Evolutionary conservation across 179 eudicot species (phyloP), one percentile per base, ranked within the genome.

Genomic region (Silene noctiflora): DNA sequence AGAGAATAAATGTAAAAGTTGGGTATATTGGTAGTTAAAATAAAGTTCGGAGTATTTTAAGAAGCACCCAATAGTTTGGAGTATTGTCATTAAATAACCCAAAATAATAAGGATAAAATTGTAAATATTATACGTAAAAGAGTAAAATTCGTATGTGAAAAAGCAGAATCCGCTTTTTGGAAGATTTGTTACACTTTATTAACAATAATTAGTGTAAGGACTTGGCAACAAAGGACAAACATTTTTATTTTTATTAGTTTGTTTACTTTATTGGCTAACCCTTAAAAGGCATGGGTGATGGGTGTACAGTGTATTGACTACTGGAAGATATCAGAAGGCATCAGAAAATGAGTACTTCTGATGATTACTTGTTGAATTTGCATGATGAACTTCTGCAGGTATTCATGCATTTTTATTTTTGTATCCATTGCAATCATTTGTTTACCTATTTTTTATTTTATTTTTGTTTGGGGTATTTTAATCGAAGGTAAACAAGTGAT

Each of bases 331-430:
- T 27, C 33, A 29, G 7, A 27, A 64, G 42, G 68, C 19, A 6
- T 20, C 12, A 7, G 55, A 35, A 35, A 9, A 35, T 67, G 51
- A 35, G 22, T 33, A 33, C 46, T 17, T 46, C 53, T 17, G 51
- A 67, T 67, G 51, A 33, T 33, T 53, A 35, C 53, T 35, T 67
- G 71, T 39, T 67, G 25, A 67, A 67, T 39, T 35, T 67, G 51
- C 71, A 67, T 12, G 71, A 67, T 67, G 24, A 14, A 35, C 71
- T 67, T n/a, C 24, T 67, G 22, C 72, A 19, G 72, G 72, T 68
- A 22, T 19, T 25, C 27, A 25, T 25, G 27, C 27, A 25, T 25
- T 25, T 25, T 25, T 25, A n/a, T n/a, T n/a, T n/a, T n/a, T n/a
- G 2, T 27, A 27, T 27, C 29, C 29, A 1, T 29, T 4, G 42